A percentile compares a stretch with the other conserved stretches of the same genome.
Evolutionary conservation across 345 rosid species (phyloP).

Genomic region (Syzygium oleosum): DNA sequence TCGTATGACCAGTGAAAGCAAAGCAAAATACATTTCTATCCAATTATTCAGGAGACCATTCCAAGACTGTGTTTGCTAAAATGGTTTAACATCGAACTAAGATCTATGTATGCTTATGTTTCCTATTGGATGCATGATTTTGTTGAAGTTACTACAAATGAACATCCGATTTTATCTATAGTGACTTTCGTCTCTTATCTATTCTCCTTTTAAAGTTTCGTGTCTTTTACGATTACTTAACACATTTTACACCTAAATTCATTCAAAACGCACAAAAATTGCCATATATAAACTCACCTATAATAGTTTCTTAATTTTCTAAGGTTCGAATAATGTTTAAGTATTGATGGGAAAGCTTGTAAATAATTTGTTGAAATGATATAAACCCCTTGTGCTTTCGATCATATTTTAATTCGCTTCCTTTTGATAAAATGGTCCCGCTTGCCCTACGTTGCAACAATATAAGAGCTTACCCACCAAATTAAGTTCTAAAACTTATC

Average conservation of each 20-base stretch:
- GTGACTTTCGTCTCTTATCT: background rate
- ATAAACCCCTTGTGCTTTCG: background rate
- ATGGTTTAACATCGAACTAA: background rate
- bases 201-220: background rate
- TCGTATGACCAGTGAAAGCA: background rate
- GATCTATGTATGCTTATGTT: background rate
- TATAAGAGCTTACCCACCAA: accelerated
- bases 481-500: background rate
- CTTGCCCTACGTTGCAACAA: background rate
- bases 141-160: background rate
- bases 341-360: background rate
- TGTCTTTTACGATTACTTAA: background rate
- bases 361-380: background rate
- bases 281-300: no score
- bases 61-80: background rate
- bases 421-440: background rate
- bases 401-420: background rate
- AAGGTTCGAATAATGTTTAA: no score
- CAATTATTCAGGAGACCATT: background rate
- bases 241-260: no score
- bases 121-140: background rate
- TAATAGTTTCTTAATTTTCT: no score
- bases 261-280: no score
- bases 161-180: background rate
- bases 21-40: background rate